Conservation (phyloP, 75 land plant species). For the Isoetes taiwanensis region DNA sequence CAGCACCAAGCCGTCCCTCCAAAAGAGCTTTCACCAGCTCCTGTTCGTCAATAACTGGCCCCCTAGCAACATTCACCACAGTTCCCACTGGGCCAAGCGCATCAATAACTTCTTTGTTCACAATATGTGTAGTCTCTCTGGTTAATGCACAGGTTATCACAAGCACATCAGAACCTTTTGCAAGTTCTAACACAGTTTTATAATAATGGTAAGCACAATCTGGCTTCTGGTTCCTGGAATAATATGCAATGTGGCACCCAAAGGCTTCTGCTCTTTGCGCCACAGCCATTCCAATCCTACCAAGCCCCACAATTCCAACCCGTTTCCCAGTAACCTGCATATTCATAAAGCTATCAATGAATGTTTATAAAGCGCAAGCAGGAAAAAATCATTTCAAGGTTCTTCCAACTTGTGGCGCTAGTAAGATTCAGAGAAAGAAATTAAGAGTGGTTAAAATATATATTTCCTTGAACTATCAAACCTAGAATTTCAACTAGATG, state of each 20-base stretch:
- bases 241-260: slow-evolving; percentile 58
- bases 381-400: too few species aligned
- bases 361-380: too few species aligned
- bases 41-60: slow-evolving; percentile 63
- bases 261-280: slow-evolving; percentile 82
- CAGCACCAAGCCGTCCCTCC: slow-evolving; percentile 72
- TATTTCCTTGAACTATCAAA: too few species aligned
- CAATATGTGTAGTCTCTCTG: slow-evolving; percentile 51
- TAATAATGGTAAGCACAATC: slow-evolving; percentile 43
- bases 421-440: too few species aligned
- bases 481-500: too few species aligned
- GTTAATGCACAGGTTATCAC: slow-evolving; percentile 73
- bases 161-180: slow-evolving; percentile 52
- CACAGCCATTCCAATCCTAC: slow-evolving; percentile 81
- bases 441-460: too few species aligned
- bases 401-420: too few species aligned
- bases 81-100: slow-evolving; percentile 78
- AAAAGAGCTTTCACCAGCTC: slow-evolving; percentile 82
- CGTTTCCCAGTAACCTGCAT: slow-evolving; percentile 81
- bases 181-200: slow-evolving; percentile 46
- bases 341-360: too few species aligned
- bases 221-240: slow-evolving; percentile 58
- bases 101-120: slow-evolving; percentile 72
- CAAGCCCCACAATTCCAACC: slow-evolving; percentile 87
- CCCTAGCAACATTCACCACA: slow-evolving; percentile 75